phyloP scores from a whole-genome alignment of 768 basidiomycete genomes.

The Flagelloscypha sp. region DNA sequence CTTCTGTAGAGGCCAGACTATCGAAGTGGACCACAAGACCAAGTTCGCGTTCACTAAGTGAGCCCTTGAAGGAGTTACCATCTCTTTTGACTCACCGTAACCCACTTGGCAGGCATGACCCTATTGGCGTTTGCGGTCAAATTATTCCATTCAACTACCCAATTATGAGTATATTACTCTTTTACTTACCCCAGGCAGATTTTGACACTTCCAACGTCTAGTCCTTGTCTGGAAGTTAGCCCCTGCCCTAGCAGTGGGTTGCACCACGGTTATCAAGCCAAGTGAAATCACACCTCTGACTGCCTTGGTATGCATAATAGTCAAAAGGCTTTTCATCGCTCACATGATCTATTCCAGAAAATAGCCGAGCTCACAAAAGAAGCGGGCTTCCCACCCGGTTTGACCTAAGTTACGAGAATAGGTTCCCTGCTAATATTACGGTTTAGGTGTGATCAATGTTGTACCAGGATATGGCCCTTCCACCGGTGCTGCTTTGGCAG shows the following conservation, averaged over 20 bases:
- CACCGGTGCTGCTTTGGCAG: slow-evolving; percentile 78
- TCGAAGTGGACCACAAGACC: slow-evolving; percentile 71
- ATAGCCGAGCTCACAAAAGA: slow-evolving; percentile 74
- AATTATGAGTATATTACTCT: slow-evolving; percentile 69
- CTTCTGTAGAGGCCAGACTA: slow-evolving; percentile 34
- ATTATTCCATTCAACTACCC: slow-evolving; percentile 96
- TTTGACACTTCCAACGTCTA: slow-evolving; percentile 5
- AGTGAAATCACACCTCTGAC: slow-evolving; percentile 83
- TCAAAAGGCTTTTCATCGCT: slow-evolving; percentile 3
- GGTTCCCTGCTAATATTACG: no score
- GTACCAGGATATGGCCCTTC: slow-evolving; percentile 74
- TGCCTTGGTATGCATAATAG: slow-evolving; percentile 51
- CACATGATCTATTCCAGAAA: slow-evolving; percentile 40
- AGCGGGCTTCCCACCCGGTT: slow-evolving; percentile 50
- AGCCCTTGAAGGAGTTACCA: no score
- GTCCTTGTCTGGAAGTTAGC: slow-evolving; percentile 84
- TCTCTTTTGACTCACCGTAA: no score
- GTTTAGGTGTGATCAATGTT: slow-evolving; percentile 78
- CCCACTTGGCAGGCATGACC: no score
- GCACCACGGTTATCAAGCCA: slow-evolving; percentile 93
- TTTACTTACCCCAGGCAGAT: not conserved
- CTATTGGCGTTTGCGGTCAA: slow-evolving; percentile 92
- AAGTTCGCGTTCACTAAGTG: slow-evolving; percentile 85
- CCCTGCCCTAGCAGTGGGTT: slow-evolving; percentile 85
- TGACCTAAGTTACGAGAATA: not conserved